Base-by-base conservation (phyloP, 768 basidiomycete genomes). In the Mycena venus region DNA sequence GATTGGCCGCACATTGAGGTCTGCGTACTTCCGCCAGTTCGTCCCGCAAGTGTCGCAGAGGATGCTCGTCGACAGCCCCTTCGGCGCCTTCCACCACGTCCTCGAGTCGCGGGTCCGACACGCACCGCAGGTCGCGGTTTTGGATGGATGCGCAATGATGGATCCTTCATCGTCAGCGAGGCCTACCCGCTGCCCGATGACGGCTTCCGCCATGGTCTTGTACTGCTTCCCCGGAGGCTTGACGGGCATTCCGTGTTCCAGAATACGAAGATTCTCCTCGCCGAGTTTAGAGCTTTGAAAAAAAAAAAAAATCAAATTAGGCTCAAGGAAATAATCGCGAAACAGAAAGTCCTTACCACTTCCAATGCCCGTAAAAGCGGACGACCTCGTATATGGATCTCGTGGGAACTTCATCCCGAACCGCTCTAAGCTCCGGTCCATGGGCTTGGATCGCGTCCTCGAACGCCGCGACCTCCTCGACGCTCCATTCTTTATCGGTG, bases 1-100 rank as follows among this genome's bases (percentile, higher is more conserved):
- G 23, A 91, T 70, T 11, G 92, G 92, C 49, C 94, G 88, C 29
- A 94, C 92, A 77, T 93, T 95, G 60, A 97, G 86, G 77, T 97
- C 96, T 0, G 95, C 96, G 81, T 98, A 98, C 83, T 97, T 98
- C 77, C 96, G 88, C 94, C 96, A 98, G 75, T 94, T 94, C 55
- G 91, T 90, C 15, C 96, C 96, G 79, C 96, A 98, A 32, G 83
- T 87, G 56, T 97, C 95, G 80, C 96, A 98, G 65, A 98, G 90
- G 44, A 96, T 89, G 71, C 88, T 89, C 2, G 93, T 93, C 0
- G 88, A 82, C n/a, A 97, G 88, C 25, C 94, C 94, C 80, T 95
- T 95, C 3, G 96, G 97, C 17, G 96, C 96, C 81, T 94, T 95
- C 96, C 96, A 98, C 96, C 96, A 98, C 3, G 83, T 85, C 42